These are phyloP conservation scores for Athelia psychrophila DNA, from an alignment of 1,284 basidiomycete species.

Conservation along the genomic window DNA sequence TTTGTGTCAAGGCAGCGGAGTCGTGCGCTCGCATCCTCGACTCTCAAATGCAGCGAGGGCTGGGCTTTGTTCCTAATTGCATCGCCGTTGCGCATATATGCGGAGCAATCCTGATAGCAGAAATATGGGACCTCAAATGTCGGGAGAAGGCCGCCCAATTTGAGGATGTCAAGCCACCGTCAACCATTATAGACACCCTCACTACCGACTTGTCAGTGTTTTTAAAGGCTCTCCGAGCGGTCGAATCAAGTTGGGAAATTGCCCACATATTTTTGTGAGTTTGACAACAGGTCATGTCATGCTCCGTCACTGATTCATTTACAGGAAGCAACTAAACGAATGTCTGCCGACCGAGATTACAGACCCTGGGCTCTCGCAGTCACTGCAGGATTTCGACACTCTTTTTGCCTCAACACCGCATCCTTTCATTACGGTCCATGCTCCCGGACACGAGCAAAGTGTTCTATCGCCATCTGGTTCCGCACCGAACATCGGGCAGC, in stretches of 20 bases:
- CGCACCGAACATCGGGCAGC: too few species aligned
- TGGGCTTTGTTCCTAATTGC: conserved; percentile 36
- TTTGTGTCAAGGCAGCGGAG: conserved; percentile 66
- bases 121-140: conserved; percentile 48
- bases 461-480: too few species aligned
- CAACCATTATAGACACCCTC: conserved; percentile 36
- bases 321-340: too few species aligned
- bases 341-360: too few species aligned
- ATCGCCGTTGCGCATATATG: conserved; percentile 42
- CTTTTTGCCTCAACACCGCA: too few species aligned
- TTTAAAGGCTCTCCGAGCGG: conserved; percentile 36
- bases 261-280: conserved; percentile 45
- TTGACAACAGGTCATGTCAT: too few species aligned
- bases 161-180: conserved; percentile 39
- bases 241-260: conserved; percentile 39
- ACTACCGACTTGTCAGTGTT: conserved; percentile 38
- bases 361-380: too few species aligned
- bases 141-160: conserved; percentile 34
- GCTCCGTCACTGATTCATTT: too few species aligned
- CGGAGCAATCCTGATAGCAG: conserved; percentile 42
- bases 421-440: too few species aligned
- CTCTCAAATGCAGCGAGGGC: conserved; percentile 38
- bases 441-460: too few species aligned
- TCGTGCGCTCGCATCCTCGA: conserved; percentile 63
- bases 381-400: too few species aligned